Percentiles rank a stretch among this genome's conserved stretches.
Conservation (phyloP, 495 filamentous ascomycete genomes). For the Trypethelium eluteriae region DNA sequence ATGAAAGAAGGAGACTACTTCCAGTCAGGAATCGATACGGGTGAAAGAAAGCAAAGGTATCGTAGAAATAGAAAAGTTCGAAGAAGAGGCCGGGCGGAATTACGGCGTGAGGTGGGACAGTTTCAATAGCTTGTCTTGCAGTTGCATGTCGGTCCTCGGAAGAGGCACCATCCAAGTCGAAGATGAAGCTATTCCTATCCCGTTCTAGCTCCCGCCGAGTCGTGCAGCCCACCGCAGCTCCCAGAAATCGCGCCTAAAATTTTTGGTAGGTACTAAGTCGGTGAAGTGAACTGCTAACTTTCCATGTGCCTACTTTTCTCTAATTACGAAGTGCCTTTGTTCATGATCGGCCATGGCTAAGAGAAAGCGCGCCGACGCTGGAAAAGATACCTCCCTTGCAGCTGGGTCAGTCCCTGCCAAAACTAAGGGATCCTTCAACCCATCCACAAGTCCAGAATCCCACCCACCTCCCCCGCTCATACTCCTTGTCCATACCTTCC, state of each 20-base stretch:
- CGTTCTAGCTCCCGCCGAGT: not conserved
- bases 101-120: not conserved
- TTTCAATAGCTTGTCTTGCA: not conserved
- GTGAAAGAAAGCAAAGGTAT: not conserved
- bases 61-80: not conserved
- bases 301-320: no score
- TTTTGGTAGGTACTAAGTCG: not conserved
- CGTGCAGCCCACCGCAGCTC: not conserved
- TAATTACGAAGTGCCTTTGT: no score
- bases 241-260: not conserved
- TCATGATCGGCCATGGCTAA: not conserved
- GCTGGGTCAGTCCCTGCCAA: not conserved
- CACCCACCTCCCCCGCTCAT: not conserved
- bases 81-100: not conserved
- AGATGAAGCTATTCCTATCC: not conserved
- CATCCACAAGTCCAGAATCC: not conserved
- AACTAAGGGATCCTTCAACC: not conserved
- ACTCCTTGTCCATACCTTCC: not conserved
- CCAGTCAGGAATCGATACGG: not conserved
- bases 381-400: not conserved
- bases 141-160: not conserved
- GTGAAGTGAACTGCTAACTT: no score
- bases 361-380: conserved; percentile 1
- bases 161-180: not conserved
- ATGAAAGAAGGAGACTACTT: not conserved